Evolutionary conservation across 1,139 yeast species (phyloP), one percentile per base, ranked within the genome.

Genomic region (Kodamaea anthophila): DNA sequence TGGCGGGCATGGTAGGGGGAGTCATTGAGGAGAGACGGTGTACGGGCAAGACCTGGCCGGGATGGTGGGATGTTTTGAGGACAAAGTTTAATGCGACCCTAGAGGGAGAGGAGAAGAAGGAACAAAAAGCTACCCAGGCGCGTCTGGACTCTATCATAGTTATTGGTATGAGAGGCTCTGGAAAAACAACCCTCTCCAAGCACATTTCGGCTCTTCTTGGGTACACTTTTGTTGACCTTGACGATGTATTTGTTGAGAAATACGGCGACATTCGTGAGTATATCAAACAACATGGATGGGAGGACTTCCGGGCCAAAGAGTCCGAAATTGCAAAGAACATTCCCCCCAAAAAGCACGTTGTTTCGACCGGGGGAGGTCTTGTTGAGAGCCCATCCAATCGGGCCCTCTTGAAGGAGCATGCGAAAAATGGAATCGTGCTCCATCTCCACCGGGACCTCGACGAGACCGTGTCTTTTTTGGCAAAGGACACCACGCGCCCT

Each of bases 31-130:
- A 88, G 52, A 77, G 97, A 58, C 71, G 83, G 18, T 86, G 96
- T 53, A 93, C 96, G 3, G 94, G 93, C 36, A 91, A 91, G 62
- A 91, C 99, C 0, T 91, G 99, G 99, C 99, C 99, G 12, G 97
- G 97, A 25, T 91, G 98, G 98, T 91, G 98, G 98, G 99, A 91
- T 57, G 71, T 81, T 29, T 66, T 91, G 40, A 86, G 78, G 48
- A 73, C 82, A 34, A 60, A 68, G 36, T 76, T 91, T 48, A 73
- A 77, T 18, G 80, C 74, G 21, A 53, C 56, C 10, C 56, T 91
- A 26, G 80, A 76, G 44, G 98, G 98, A 14, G 67, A 64, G 46
- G 94, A 83, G 46, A 43, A 5, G 21, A 21, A 25, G 16, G 11
- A 21, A 9, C n/a, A 15, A 3, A 68, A 69, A 39, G 68, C 58